Evolutionary conservation across 2,329 filamentous ascomycete genomes (phyloP), one percentile per base, ranked within the genome.

Genomic region (Zalaria sp.): DNA sequence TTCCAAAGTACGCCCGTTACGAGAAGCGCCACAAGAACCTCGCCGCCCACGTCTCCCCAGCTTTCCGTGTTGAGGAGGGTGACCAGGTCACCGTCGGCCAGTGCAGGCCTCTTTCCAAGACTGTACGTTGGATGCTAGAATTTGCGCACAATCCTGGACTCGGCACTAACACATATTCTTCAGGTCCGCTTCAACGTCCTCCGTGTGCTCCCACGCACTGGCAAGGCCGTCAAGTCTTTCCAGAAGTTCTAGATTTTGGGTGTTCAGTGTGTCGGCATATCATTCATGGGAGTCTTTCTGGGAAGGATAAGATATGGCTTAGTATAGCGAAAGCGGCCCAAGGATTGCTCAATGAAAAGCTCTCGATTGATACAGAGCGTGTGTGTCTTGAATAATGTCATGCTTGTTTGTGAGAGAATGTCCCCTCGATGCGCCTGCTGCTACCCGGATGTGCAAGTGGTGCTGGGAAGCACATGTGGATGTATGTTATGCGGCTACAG

Each of bases 11-110:
- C 81, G 78, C 84, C 68, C 85, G 91, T 81, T 98, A 98, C 73
- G 93, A 98, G 86, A 96, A 95, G 83, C 81, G 91, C 70, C 91
- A 98, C 85, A 95, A 95, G 83, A 98, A 98, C 82, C 79, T 98
- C 55, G 86, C 91, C 63, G 91, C 89, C 57, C 91, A 98, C 80
- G 89, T 96, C 63, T 95, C 88, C 54, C 91, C 91, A 61, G 89
- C 89, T 70, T 98, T 98, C 87, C 91, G 91, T 94, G 88, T 96
- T 61, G 84, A 93, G 77, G 89, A 96, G 68, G 93, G 91, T 80
- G 91, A 98, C 73, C 83, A 89, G 75, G 93, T 98, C 62, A 94
- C 89, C 60, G 89, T 98, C 70, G 91, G 91, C 73, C 91, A 98
- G 78, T 98, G 91, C 85, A 79, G 91, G 71, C 91, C 91, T 64